Percentiles rank a stretch among this genome's conserved stretches.
Evolutionary conservation across 1,139 yeast species (phyloP).

Genomic region (Groenewaldozyma sp.): DNA sequence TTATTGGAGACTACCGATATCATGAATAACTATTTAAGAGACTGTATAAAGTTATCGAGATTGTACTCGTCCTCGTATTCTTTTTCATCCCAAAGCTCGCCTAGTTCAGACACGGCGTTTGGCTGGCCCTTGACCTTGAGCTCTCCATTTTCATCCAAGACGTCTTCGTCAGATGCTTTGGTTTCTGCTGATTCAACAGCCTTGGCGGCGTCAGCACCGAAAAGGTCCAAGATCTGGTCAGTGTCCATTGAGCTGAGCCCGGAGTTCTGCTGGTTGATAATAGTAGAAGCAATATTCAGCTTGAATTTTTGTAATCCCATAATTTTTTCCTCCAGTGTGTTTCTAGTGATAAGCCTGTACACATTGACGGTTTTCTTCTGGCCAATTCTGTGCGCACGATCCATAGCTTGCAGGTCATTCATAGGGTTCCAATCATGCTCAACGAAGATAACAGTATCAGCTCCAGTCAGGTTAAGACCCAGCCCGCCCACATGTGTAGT

Average conservation of each 20-base stretch:
- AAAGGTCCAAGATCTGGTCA: conserved; percentile 82
- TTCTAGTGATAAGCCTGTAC: conserved; percentile 81
- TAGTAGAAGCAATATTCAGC: conserved; percentile 92
- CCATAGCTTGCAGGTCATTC: conserved; percentile 99
- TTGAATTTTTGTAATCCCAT: conserved; percentile 98
- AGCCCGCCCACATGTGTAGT: conserved; percentile 98
- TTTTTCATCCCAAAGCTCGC: conserved; percentile 94
- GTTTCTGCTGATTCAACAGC: conserved; percentile 35
- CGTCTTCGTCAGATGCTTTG: conserved; percentile 31
- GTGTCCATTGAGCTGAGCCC: conserved; percentile 96
- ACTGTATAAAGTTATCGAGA: conserved; percentile 83
- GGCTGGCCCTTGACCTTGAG: conserved; percentile 40
- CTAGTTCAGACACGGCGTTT: conserved; percentile 71
- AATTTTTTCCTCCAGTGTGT: conserved; percentile 91
- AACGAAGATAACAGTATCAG: conserved; percentile 95
- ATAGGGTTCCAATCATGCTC: conserved; percentile 99
- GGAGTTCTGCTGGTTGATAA: conserved; percentile 92
- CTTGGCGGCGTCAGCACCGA: conserved; percentile 37
- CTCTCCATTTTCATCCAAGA: conserved; percentile 46
- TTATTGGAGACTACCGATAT: conserved; percentile 61
- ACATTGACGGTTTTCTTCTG: conserved; percentile 97
- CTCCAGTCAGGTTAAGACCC: conserved; percentile 95
- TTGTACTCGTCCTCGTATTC: conserved; percentile 96
- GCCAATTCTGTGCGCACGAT: conserved; percentile 95
- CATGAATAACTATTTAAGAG: conserved; percentile 49